These are phyloP conservation scores for Solanum hybrid DNA, from an alignment of 305 asterid species.

Conservation along the genomic window DNA sequence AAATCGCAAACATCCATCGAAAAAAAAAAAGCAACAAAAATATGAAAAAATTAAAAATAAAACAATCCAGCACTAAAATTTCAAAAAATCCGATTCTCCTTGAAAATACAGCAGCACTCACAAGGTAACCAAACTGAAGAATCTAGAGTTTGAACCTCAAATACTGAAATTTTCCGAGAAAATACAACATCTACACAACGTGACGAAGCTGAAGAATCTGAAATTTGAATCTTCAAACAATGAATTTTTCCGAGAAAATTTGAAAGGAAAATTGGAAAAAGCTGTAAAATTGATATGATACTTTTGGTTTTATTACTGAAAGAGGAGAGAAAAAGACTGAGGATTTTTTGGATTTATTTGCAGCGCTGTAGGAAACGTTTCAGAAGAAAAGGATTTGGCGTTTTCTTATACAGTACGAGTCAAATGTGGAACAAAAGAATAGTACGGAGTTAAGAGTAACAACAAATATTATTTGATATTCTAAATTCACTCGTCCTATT, in stretches of 20 bases:
- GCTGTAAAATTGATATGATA: background rate
- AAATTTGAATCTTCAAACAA: background rate
- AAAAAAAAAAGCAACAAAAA: background rate
- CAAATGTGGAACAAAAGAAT: background rate
- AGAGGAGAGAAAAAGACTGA: background rate
- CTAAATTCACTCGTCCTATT: too few relatives aligned
- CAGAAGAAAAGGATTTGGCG: background rate
- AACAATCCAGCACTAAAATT: background rate
- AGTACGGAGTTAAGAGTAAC: background rate
- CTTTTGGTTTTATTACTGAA: background rate
- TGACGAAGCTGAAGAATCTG: background rate
- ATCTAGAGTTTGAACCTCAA: background rate
- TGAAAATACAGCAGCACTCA: background rate
- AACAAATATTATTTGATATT: background rate
- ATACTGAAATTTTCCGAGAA: background rate
- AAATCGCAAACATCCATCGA: background rate
- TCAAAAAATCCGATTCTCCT: background rate
- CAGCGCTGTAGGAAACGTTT: background rate
- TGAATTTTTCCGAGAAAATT: background rate
- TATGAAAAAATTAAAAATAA: background rate
- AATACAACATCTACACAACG: background rate
- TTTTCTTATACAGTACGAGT: background rate
- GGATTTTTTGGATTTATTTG: background rate
- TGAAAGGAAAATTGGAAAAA: background rate
- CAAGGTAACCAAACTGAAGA: background rate